Evolutionary conservation across 352 stramenopile species (phyloP).

Genomic region (Chloridella minuta): DNA sequence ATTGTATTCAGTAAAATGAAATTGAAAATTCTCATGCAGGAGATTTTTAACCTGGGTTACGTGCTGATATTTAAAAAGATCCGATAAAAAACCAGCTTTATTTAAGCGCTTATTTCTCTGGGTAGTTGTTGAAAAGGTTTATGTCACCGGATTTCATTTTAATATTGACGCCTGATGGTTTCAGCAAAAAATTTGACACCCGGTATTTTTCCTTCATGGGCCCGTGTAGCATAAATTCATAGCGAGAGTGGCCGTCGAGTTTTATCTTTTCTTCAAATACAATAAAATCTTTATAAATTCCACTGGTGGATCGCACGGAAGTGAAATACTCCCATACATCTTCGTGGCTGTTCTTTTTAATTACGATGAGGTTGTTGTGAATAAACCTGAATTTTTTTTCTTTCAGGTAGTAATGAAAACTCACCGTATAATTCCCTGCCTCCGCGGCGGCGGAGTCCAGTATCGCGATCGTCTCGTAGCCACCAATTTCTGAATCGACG

Average conservation of each 20-base stretch:
- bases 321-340: not conserved
- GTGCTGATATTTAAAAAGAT: not conserved
- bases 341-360: not conserved
- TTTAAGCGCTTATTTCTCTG: too few relatives aligned
- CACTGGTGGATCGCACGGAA: not conserved
- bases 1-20: not conserved
- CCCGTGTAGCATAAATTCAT: not conserved
- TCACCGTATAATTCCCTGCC: not conserved
- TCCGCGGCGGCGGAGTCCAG: not conserved
- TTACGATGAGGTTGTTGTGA: not conserved
- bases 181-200: not conserved
- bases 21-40: not conserved
- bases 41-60: not conserved
- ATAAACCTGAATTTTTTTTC: not conserved
- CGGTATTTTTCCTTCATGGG: not conserved
- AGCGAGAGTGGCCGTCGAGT: not conserved
- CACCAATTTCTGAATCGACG: not conserved
- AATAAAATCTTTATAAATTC: not conserved
- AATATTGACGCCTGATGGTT: not conserved
- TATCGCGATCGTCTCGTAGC: not conserved
- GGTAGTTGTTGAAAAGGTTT: not conserved
- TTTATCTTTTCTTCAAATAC: not conserved
- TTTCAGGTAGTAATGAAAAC: not conserved
- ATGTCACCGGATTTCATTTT: not conserved
- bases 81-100: too few relatives aligned